Percentiles rank a stretch among this genome's conserved stretches.
These are phyloP conservation scores for Dioscorea zingiberensis DNA, from an alignment of 106 monocot species.

Conservation along the genomic window DNA sequence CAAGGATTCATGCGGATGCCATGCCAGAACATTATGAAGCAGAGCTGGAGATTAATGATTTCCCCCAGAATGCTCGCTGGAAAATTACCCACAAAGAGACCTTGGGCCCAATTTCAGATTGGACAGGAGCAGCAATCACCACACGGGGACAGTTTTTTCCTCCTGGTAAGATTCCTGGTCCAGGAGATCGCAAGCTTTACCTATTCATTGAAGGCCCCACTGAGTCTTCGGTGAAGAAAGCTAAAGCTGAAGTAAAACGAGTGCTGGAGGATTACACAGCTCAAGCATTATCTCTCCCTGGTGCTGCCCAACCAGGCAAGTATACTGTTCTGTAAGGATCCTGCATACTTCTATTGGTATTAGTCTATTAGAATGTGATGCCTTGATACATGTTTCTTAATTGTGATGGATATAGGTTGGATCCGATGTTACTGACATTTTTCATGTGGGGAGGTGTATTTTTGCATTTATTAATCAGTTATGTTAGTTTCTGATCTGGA, in stretches of 20 bases:
- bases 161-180: conserved; percentile 60
- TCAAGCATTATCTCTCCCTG: conserved; percentile 65
- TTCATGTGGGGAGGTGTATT: too few species aligned
- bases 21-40: conserved; percentile 94
- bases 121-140: conserved; percentile 93
- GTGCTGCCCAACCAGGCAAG: conserved; percentile 86
- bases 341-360: too few species aligned
- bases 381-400: too few species aligned
- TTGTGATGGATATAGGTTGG: too few species aligned
- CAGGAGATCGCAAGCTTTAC: conserved; percentile 84
- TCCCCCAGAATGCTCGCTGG: conserved; percentile 97
- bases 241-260: conserved; percentile 79
- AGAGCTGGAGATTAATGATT: conserved; percentile 92
- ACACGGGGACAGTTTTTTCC: conserved; percentile 81
- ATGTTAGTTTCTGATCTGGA: too few species aligned
- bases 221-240: conserved; percentile 92
- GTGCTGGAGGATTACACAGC: conserved; percentile 82
- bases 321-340: conserved; percentile 74
- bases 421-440: too few species aligned
- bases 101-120: conserved; percentile 83
- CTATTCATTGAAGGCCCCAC: conserved; percentile 90
- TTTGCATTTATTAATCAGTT: too few species aligned
- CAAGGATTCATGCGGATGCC: conserved; percentile 90
- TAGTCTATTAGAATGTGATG: too few species aligned
- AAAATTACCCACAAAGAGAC: conserved; percentile 97